Evolutionary conservation across 2,329 filamentous ascomycete genomes (phyloP).

Genomic region (Ceratocystis papillata): DNA sequence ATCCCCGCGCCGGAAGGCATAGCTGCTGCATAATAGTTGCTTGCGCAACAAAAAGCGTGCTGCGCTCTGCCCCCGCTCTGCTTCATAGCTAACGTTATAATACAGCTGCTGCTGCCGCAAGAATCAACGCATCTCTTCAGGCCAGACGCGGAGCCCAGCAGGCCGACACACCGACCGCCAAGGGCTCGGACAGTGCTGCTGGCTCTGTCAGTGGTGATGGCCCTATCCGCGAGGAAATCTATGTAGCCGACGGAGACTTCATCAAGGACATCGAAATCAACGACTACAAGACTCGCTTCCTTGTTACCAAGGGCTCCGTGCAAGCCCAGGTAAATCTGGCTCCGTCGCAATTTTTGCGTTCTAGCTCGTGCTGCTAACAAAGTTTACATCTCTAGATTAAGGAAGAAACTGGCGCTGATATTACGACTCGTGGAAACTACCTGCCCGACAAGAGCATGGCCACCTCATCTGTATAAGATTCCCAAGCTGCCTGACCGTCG

Average conservation of each 20-base stretch:
- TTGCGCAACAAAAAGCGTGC: too few species aligned
- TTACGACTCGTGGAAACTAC: conserved; percentile 93
- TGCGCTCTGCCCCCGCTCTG: not conserved
- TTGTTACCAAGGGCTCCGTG: conserved; percentile 89
- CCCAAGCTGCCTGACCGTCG: too few species aligned
- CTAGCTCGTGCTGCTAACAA: not conserved
- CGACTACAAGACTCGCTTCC: conserved; percentile 90
- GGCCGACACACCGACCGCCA: conserved; percentile 76
- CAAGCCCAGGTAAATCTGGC: conserved; percentile 86
- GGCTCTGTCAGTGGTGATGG: conserved; percentile 32
- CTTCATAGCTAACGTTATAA: not conserved
- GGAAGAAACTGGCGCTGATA: conserved; percentile 99
- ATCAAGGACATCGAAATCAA: conserved; percentile 99
- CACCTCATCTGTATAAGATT: conserved; percentile 65
- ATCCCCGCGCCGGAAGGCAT: not conserved
- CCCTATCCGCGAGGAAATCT: conserved; percentile 72
- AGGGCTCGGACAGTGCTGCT: conserved; percentile 33
- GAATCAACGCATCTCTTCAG: conserved; percentile 73
- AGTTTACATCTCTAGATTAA: conserved; percentile 62
- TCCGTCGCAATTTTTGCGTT: not conserved
- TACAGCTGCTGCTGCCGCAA: conserved; percentile 74
- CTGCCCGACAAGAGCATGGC: conserved; percentile 98
- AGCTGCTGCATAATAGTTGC: too few species aligned
- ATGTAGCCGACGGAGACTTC: conserved; percentile 91
- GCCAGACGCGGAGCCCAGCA: conserved; percentile 84